Evolutionary conservation across 805 yeast genomes (phyloP).

Genomic region (Helenozyma rhizophorensis): DNA sequence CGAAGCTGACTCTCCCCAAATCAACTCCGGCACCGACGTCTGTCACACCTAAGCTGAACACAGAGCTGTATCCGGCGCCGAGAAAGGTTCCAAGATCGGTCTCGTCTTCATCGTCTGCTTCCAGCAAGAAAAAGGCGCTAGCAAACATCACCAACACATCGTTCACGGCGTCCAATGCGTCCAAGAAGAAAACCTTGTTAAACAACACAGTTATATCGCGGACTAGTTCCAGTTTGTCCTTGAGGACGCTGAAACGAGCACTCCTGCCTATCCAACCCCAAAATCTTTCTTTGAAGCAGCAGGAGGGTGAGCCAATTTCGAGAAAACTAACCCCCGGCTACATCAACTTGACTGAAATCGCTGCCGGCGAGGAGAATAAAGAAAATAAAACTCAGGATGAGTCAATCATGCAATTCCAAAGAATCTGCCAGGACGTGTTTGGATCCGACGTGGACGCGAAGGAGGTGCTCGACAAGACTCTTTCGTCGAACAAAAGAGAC

Average conservation of each 20-base stretch:
- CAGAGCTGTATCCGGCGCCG: conserved; percentile 5
- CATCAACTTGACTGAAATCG: conserved; percentile 11
- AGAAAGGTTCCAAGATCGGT: conserved; percentile 20
- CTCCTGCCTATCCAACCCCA: conserved; percentile 8
- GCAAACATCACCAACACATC: conserved; percentile 32
- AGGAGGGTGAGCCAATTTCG: conserved; percentile 9
- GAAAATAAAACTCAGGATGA: conserved; percentile 15
- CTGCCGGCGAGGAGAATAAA: conserved; percentile 13
- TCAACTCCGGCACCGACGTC: conserved; percentile 41
- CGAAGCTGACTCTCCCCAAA: conserved; percentile 32
- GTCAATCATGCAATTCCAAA: conserved; percentile 27
- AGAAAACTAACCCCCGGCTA: conserved; percentile 15
- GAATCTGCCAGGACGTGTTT: conserved; percentile 30
- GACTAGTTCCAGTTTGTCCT: conserved; percentile 16
- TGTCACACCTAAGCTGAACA: conserved; percentile 18
- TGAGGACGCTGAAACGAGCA: conserved; percentile 3
- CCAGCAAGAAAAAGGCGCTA: conserved; percentile 20
- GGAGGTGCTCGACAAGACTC: conserved; percentile 5
- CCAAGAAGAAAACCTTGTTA: conserved; percentile 28
- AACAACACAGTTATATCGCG: conserved; percentile 22
- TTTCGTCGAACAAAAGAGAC: conserved; percentile 1
- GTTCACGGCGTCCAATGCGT: conserved; percentile 37
- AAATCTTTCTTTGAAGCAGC: conserved; percentile 8
- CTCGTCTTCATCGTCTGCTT: conserved; percentile 20
- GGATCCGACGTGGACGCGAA: conserved; percentile 15